Percentiles rank a stretch among this genome's conserved stretches.
Conservation (phyloP, 371 early-diverging fungal genomes). For the Mortierella sp. region DNA sequence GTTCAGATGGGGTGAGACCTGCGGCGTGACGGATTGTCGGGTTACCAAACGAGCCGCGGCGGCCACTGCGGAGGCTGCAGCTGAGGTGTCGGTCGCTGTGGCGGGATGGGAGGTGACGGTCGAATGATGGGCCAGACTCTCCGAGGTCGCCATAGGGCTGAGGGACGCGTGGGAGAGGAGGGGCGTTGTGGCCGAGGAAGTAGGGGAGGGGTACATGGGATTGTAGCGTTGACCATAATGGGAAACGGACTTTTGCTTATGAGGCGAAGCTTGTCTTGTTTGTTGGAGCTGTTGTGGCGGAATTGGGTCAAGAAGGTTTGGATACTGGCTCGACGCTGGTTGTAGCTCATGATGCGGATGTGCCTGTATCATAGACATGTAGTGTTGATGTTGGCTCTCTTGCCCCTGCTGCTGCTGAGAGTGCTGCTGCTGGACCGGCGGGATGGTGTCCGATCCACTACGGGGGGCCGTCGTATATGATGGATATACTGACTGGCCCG, state of each 20-base stretch:
- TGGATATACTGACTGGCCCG: conserved; percentile 4
- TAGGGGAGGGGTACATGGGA: conserved; percentile 53
- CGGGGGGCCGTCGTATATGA: conserved; percentile 7
- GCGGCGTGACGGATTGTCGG: conserved; percentile 34
- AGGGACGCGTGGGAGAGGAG: conserved; percentile 37
- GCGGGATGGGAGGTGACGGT: conserved; percentile 14
- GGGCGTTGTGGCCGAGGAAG: conserved; percentile 44
- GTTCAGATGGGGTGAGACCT: conserved; percentile 41
- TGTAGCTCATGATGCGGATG: conserved; percentile 9
- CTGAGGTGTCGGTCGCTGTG: conserved; percentile 10
- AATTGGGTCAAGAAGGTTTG: conserved; percentile 4
- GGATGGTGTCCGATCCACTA: not conserved
- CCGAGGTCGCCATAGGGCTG: conserved; percentile 22
- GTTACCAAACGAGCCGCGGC: conserved; percentile 15
- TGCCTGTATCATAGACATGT: not conserved
- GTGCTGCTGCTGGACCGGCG: conserved; percentile 13
- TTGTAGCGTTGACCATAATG: conserved; percentile 44
- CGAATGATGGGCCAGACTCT: conserved; percentile 22
- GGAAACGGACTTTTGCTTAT: conserved; percentile 41
- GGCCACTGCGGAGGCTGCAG: conserved; percentile 10
- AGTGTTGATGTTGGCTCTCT: not conserved
- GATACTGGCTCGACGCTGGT: not conserved
- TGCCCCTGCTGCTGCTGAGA: not conserved
- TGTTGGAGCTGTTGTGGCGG: conserved; percentile 8
- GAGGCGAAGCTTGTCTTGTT: conserved; percentile 18